Evolutionary conservation across 352 stramenopile species (phyloP), one percentile per base, ranked within the genome.

Genomic region (Globisporangium orthogonon): DNA sequence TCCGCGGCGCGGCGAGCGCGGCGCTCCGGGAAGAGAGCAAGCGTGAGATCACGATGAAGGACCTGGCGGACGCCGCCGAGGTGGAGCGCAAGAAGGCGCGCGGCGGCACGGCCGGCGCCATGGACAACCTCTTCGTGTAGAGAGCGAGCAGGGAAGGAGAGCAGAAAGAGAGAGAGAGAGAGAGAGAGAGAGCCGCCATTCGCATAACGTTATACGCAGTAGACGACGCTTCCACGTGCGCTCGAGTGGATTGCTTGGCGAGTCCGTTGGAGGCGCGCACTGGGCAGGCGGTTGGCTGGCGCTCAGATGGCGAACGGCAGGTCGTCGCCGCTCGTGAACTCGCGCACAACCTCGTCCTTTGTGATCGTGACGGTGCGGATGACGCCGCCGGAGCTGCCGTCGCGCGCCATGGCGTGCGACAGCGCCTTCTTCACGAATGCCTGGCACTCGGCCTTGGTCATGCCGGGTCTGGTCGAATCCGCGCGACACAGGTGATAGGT

Each of bases 321-420:
- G 29, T 85, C 65, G 67, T 98, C 86, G 54, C 96, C 95, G 56
- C 85, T 82, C 35, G 92, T 90, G 66, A 97, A 98, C 58, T 97
- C 91, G 40, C 93, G 87, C 63, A 96, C 79, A 56, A 94, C 83
- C 33, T 95, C 94, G 55, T 94, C 81, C 50, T 89, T 78, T 62
- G 83, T 96, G 60, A 99, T 98, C 56, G 86, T 93, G 58, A 98
- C 87, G 15, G 96, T 98, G 58, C 97, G 86, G 71, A 99, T 98
- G 47, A 99, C 94, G 59, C 97, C 97, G 52, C 97, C 97, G n/a
- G 93, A 98, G 61, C 89, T 98, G 54, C 97, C 97, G 82, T 99
- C 97, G 31, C 97, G 84, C 14, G 96, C 92, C 97, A 99, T 99
- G 31, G 97, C 97, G 79, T 99, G 97, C 39, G 87, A 66, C 59